phyloP scores from a whole-genome alignment of 371 early-diverging fungal species.

The Mortierella sp. region DNA sequence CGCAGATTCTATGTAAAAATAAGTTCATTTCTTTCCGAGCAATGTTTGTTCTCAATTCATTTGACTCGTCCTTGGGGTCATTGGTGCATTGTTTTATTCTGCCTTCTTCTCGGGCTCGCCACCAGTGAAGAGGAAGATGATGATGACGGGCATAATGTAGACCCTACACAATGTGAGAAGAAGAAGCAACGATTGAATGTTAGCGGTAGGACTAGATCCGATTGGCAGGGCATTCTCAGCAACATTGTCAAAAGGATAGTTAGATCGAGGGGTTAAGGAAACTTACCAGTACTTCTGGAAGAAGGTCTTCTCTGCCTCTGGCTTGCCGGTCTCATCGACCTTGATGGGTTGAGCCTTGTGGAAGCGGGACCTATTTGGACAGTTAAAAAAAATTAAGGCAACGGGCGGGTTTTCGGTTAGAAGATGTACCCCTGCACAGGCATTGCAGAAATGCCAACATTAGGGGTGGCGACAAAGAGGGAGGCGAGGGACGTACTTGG shows the following conservation, averaged over 20 bases:
- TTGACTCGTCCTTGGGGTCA: background rate
- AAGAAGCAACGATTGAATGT: background rate
- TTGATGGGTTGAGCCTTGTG: conserved; percentile 44
- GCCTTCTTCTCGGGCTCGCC: conserved; percentile 54
- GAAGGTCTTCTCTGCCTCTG: conserved; percentile 51
- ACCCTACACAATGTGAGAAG: conserved; percentile 23
- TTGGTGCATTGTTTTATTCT: conserved; percentile 5
- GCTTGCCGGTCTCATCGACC: conserved; percentile 52
- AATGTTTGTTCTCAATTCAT: background rate
- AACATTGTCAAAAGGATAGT: background rate
- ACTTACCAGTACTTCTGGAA: conserved; percentile 58
- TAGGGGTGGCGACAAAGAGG: background rate
- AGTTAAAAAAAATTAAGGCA: background rate
- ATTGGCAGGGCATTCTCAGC: background rate
- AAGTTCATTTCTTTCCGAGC: background rate
- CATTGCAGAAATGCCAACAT: background rate
- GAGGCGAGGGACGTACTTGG: conserved; percentile 31
- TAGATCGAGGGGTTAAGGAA: background rate
- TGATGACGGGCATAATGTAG: conserved; percentile 46
- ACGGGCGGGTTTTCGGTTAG: background rate
- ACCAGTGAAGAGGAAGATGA: conserved; percentile 49
- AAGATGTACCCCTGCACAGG: background rate
- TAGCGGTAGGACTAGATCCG: background rate
- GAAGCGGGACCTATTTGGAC: conserved; percentile 32
- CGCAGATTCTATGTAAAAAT: background rate